Evolutionary conservation across 2,329 filamentous ascomycete genomes (phyloP).

Genomic region (Trichophyton simii): DNA sequence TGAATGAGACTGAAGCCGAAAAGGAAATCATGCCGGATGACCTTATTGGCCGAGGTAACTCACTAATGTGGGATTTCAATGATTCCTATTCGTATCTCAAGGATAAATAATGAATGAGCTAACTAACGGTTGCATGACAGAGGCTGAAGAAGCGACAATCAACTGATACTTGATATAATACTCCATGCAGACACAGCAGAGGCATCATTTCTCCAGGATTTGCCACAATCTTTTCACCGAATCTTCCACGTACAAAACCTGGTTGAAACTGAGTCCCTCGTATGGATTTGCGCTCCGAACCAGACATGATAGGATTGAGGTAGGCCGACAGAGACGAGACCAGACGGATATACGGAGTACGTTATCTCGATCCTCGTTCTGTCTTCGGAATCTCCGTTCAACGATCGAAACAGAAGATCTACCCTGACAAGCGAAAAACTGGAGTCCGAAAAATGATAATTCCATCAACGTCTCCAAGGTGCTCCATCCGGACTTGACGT

Average conservation of each 20-base stretch:
- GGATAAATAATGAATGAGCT: background rate
- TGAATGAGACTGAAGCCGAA: background rate
- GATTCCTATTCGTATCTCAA: constrained; percentile 1
- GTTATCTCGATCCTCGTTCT: background rate
- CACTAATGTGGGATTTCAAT: background rate
- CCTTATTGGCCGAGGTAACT: background rate
- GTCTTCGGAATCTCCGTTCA: background rate
- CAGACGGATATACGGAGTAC: background rate
- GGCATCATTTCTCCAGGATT: background rate
- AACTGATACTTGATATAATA: background rate
- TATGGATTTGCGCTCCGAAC: background rate
- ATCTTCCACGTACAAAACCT: background rate
- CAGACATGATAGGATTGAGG: background rate
- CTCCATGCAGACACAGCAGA: background rate
- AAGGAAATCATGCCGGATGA: background rate
- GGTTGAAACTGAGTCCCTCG: background rate
- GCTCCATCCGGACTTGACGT: background rate
- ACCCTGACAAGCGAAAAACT: background rate
- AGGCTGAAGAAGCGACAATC: background rate
- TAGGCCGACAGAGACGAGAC: background rate
- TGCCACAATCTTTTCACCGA: background rate
- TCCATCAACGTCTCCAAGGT: background rate
- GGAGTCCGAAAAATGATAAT: background rate
- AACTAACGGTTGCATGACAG: background rate
- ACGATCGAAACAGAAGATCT: background rate